A percentile compares a stretch with the other conserved stretches of the same genome.
Conservation (phyloP, 768 basidiomycete genomes). For the Psilocybe azurescens region DNA sequence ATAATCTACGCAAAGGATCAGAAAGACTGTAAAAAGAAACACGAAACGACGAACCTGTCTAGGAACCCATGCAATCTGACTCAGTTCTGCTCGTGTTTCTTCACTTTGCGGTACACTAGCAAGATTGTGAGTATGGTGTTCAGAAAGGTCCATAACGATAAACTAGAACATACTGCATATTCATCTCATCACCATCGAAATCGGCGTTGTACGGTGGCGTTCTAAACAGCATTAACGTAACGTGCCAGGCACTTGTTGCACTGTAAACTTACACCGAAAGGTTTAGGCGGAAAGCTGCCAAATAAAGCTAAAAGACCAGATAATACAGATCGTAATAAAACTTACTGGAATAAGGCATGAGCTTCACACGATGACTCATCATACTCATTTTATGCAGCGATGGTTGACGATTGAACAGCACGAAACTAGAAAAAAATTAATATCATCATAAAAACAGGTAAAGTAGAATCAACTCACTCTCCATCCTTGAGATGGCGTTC, state of each 20-base stretch:
- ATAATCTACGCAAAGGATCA: constrained; percentile 72
- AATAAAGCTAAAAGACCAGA: constrained; percentile 8
- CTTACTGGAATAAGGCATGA: constrained; percentile 98
- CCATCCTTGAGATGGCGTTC: constrained; percentile 98
- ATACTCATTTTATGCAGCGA: constrained; percentile 99
- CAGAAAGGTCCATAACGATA: neutral
- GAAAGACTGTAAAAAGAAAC: neutral
- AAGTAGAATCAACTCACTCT: constrained; percentile 69
- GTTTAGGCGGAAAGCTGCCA: constrained; percentile 97
- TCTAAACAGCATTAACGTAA: constrained; percentile 46
- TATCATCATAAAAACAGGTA: constrained; percentile 7
- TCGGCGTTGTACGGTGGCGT: constrained; percentile 99
- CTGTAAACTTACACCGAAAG: constrained; percentile 85
- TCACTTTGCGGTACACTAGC: constrained; percentile 94
- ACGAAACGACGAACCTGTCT: constrained; percentile 67
- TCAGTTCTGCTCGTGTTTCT: constrained; percentile 97
- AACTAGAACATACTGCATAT: constrained; percentile 90
- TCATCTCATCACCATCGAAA: constrained; percentile 99
- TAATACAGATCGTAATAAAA: constrained; percentile 18
- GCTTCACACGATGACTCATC: constrained; percentile 98
- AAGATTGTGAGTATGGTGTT: constrained; percentile 11
- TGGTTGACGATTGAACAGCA: constrained; percentile 98
- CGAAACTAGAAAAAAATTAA: constrained; percentile 56
- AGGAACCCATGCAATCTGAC: constrained; percentile 98
- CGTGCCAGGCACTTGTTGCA: constrained; percentile 24